Percentiles rank a stretch among this genome's conserved stretches.
These are phyloP conservation scores for Scheffersomyces lignosus DNA, from an alignment of 805 yeast genomes.

Conservation along the genomic window DNA sequence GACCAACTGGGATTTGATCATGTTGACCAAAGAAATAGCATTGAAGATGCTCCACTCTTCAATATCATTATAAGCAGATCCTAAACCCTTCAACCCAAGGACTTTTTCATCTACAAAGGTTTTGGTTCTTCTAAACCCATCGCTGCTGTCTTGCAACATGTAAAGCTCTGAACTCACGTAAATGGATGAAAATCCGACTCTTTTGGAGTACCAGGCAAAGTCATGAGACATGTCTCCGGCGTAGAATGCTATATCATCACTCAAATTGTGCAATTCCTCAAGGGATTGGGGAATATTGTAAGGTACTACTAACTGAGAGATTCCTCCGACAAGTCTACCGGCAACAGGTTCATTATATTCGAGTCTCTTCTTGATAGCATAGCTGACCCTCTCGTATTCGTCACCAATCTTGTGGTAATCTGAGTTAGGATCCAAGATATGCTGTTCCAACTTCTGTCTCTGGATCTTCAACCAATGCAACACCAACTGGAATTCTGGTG, in stretches of 20 bases:
- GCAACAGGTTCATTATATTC: slow-evolving; percentile 49
- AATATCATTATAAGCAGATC: slow-evolving; percentile 59
- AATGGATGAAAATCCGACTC: slow-evolving; percentile 66
- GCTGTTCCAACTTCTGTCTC: slow-evolving; percentile 35
- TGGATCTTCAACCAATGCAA: slow-evolving; percentile 48
- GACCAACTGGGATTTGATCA: slow-evolving; percentile 67
- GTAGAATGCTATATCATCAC: slow-evolving; percentile 80
- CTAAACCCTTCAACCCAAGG: slow-evolving; percentile 51
- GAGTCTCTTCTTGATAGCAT: slow-evolving; percentile 50
- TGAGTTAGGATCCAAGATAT: slow-evolving; percentile 24
- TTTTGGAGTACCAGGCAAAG: slow-evolving; percentile 90
- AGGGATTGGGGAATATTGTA: slow-evolving; percentile 56
- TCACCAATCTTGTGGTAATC: slow-evolving; percentile 26
- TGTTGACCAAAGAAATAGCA: slow-evolving; percentile 60
- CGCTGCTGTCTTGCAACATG: slow-evolving; percentile 73
- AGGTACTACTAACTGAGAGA: slow-evolving; percentile 67
- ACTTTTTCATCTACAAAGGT: slow-evolving; percentile 65
- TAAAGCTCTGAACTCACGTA: slow-evolving; percentile 77
- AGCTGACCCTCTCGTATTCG: slow-evolving; percentile 45
- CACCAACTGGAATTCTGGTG: slow-evolving; percentile 58
- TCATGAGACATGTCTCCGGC: slow-evolving; percentile 81
- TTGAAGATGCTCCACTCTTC: slow-evolving; percentile 79
- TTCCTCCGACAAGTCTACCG: slow-evolving; percentile 46
- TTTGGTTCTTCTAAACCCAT: slow-evolving; percentile 54
- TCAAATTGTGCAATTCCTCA: slow-evolving; percentile 67